Percentiles rank a stretch among this genome's conserved stretches.
Conservation (phyloP, 345 rosid species). For the Orychophragmus violaceus region DNA sequence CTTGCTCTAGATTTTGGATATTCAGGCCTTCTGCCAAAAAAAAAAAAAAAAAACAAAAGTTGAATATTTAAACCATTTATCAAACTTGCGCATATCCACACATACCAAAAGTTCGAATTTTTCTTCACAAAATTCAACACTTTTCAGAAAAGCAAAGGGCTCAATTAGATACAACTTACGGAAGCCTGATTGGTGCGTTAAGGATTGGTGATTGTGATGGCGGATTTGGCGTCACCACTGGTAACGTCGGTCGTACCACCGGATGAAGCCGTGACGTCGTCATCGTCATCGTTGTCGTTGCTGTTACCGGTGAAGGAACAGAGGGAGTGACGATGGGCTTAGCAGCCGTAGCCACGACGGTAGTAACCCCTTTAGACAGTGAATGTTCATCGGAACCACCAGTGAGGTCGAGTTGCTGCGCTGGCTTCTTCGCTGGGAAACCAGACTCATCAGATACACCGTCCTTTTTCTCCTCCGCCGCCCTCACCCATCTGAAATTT, state of each 20-base stretch:
- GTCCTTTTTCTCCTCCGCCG: constrained; percentile 47
- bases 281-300: too few species aligned
- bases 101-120: background rate
- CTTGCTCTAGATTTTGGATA: constrained; percentile 74
- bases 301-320: too few species aligned
- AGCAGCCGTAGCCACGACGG: background rate
- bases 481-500: constrained; percentile 55
- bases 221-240: constrained; percentile 23
- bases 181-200: constrained; percentile 42
- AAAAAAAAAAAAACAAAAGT: too few species aligned
- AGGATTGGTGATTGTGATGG: constrained; percentile 30
- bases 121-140: background rate
- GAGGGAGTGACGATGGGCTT: background rate
- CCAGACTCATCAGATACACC: constrained; percentile 42
- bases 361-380: constrained; percentile 26
- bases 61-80: background rate
- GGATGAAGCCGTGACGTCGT: background rate
- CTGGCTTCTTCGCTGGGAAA: constrained; percentile 57
- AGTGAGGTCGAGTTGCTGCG: too few species aligned
- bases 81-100: too few species aligned
- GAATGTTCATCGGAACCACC: constrained; percentile 44
- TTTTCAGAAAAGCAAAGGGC: background rate
- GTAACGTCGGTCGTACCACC: too few species aligned
- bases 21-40: constrained; percentile 57
- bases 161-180: constrained; percentile 35